Percentiles rank a stretch among this genome's conserved stretches.
phyloP scores from a whole-genome alignment of 2,329 filamentous ascomycete genomes.

The Fusarium beomiforme region DNA sequence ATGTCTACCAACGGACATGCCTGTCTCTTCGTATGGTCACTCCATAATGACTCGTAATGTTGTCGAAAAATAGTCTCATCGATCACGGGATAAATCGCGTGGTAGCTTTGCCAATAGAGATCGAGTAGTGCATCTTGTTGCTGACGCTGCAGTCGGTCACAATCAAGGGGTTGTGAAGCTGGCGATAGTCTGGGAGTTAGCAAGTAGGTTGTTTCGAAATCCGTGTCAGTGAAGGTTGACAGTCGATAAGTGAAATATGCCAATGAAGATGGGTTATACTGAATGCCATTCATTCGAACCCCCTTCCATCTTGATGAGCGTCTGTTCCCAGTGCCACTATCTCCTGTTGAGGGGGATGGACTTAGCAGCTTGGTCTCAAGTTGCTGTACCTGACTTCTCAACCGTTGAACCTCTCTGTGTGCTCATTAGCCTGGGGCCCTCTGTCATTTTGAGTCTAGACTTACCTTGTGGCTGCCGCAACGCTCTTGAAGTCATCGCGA shows the following conservation, averaged over 20 bases:
- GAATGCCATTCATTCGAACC: background rate
- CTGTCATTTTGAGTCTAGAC: background rate
- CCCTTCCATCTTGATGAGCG: conserved; percentile 22
- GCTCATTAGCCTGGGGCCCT: background rate
- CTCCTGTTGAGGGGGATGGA: background rate
- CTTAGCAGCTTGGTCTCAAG: conserved; percentile 29
- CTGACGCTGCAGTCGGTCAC: conserved; percentile 45
- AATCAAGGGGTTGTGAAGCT: background rate
- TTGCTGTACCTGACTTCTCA: conserved; percentile 34
- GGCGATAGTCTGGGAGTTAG: background rate
- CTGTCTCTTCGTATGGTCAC: conserved; percentile 43
- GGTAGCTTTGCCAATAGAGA: conserved; percentile 59
- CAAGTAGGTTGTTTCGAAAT: background rate
- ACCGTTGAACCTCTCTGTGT: conserved; percentile 38
- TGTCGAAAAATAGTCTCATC: conserved; percentile 36
- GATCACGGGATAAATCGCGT: conserved; percentile 52
- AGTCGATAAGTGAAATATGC: conserved; percentile 37
- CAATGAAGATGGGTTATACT: conserved; percentile 40
- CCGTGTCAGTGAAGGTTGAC: conserved; percentile 23
- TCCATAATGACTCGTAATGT: conserved; percentile 41
- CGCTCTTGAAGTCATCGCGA: conserved; percentile 41
- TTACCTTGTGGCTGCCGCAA: conserved; percentile 40
- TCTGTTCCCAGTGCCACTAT: background rate
- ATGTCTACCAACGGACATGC: conserved; percentile 63
- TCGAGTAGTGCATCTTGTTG: conserved; percentile 60